These are phyloP conservation scores for Phialophora macrospora DNA, from an alignment of 2,329 filamentous ascomycete genomes.

Conservation along the genomic window DNA sequence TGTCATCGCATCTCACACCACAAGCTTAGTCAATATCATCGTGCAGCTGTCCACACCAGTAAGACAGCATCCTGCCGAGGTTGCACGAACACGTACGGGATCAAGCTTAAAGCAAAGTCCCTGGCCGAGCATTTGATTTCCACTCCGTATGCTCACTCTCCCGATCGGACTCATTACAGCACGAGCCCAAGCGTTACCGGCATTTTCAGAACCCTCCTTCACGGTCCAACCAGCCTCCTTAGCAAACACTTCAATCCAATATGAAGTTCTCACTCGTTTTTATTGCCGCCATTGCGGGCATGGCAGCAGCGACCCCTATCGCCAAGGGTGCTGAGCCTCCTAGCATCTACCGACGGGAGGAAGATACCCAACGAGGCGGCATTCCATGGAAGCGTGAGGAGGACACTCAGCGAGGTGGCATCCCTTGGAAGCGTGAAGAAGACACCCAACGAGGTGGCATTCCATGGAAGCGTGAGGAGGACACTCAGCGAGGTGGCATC, in stretches of 20 bases:
- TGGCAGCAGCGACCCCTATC: conserved; percentile 4
- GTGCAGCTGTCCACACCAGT: neutral
- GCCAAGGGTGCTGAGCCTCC: conserved; percentile 11
- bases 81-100: neutral
- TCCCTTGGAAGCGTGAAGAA: too few relatives aligned
- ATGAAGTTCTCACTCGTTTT: conserved; percentile 11
- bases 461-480: too few relatives aligned
- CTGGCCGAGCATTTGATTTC: neutral
- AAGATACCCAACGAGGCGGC: neutral
- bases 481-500: too few relatives aligned
- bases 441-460: too few relatives aligned
- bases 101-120: neutral
- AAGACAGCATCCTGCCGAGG: neutral
- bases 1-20: neutral
- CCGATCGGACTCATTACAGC: neutral
- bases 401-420: neutral
- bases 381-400: neutral
- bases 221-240: neutral
- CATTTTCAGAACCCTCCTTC: neutral
- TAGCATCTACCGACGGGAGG: conserved; percentile 11
- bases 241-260: neutral
- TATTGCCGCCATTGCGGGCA: conserved; percentile 4
- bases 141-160: neutral
- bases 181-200: neutral
- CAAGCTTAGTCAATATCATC: neutral